A percentile compares a stretch with the other conserved stretches of the same genome.
Evolutionary conservation across 805 yeast species (phyloP).

Genomic region (Cyberlindnera sargentensis): DNA sequence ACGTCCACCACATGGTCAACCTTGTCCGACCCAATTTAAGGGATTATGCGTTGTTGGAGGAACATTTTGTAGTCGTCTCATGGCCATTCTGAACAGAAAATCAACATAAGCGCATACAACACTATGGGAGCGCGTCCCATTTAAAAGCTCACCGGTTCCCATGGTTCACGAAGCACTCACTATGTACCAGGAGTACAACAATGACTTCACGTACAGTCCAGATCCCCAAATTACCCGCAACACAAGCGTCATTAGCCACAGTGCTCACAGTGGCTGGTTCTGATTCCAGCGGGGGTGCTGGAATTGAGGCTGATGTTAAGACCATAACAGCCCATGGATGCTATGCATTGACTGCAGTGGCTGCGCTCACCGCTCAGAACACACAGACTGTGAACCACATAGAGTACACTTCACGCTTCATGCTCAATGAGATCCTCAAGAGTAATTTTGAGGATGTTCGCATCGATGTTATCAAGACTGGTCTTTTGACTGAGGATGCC

Average conservation of each 20-base stretch:
- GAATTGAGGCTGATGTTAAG: constrained; percentile 83
- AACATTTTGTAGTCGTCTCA: background rate
- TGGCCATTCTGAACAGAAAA: background rate
- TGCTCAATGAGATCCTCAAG: constrained; percentile 42
- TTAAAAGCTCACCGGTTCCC: no score
- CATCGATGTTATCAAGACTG: constrained; percentile 68
- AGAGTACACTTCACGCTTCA: constrained; percentile 33
- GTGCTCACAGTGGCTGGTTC: constrained; percentile 62
- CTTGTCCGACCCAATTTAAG: no score
- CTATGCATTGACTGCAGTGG: constrained; percentile 69
- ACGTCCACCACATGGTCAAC: no score
- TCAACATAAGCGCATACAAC: constrained; percentile 1
- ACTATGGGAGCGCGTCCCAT: no score
- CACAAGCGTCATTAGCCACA: constrained; percentile 11
- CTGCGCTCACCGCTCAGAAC: constrained; percentile 79
- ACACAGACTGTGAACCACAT: constrained; percentile 40
- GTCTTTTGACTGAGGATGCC: constrained; percentile 34
- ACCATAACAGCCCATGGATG: constrained; percentile 70
- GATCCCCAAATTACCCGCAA: background rate
- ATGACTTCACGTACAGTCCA: background rate
- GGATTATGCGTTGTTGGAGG: no score
- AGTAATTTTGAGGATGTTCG: constrained; percentile 54
- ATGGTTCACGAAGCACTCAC: no score
- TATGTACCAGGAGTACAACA: no score
- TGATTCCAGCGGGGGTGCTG: constrained; percentile 88